Evolutionary conservation across 768 basidiomycete genomes (phyloP), one percentile per base, ranked within the genome.

Genomic region (Myochromella boudieri): DNA sequence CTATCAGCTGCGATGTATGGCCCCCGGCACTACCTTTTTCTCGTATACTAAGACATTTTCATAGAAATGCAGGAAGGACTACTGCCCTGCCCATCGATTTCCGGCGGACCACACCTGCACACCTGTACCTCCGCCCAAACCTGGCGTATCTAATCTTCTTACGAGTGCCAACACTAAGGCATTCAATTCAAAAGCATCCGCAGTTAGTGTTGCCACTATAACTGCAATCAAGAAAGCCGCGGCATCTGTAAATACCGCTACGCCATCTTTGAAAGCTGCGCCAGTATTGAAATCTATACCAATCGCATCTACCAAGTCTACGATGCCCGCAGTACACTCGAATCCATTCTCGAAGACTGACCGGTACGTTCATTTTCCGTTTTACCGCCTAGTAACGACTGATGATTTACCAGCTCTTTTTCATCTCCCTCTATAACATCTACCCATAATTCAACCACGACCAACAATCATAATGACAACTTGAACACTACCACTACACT

Each of bases 41-140:
- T n/a, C 42, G 11, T 33, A 36, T 21, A 38, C 12, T 2, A 31
- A 6, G 3, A 34, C 14, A n/a, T 17, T n/a, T 15, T 1, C 45
- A 0, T 48, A 93, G 91, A 76, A 75, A 62, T 93, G 91, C 64
- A 74, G 65, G 34, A 68, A 79, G 50, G 82, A 85, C 52, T 93
- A 82, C 60, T 94, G 91, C 60, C 76, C 87, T 0, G 67, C 79
- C 21, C 91, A 94, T 60, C 86, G 91, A 34, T 90, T 90, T 64
- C 84, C 89, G 7, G 69, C 70, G 32, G 84, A 87, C 54, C 91
- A 94, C 52, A 71, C 48, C 42, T 91, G 90, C 56, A 21, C 63
- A 25, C 33, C 61, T 9, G 34, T 65, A 1, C 48, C 57, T 18
- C 49, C 48, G 7, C 39, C 51, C 7, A 49, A 39, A 50, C 52